Base-by-base conservation (phyloP, 352 stramenopile species). In the Phytophthora quininea region DNA sequence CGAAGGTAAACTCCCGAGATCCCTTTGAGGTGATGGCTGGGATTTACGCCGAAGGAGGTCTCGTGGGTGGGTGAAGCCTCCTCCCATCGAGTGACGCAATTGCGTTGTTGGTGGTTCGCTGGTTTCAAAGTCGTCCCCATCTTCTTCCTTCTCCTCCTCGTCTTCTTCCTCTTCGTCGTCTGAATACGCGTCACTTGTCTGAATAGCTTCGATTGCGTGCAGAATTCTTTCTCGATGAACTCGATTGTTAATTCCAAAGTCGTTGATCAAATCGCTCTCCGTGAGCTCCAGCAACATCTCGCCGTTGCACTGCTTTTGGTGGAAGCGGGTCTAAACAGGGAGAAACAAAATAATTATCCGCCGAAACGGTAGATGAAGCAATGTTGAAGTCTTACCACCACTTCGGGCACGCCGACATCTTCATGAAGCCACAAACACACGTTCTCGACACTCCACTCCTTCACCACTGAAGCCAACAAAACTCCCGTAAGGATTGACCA, bases 361-460 rank as follows among this genome's bases (percentile, higher is more conserved):
- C 19, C 19, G 19, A 24, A 24, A 56, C 14, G 7, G 47, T 31
- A n/a, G 6, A 55, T 15, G 31, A 11, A 24, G 27, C 19, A 54
- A 61, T 12, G 12, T 8, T 19, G 27, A n/a, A 61, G 47, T 33
- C 60, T 24, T 79, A 92, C 86, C 74, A 92, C 86, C 29, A 93
- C 78, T 46, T 92, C 79, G 2, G 76, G 76, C 0, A 92, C 81
- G 0, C 80, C 84, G 2, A 92, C 84, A 33, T 94, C 86, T 73
- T 94, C 84, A 45, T 89, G 73, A 3, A 94, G 75, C 86, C 86
- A 94, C 1, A 92, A 60, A 33, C 84, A 94, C 2, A 94, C 86
- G 49, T 91, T 91, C 33, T 92, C 86, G n/a, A 93, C 82, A 19
- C 69, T 92, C 86, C 86, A 94, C 37, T 92, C 82, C 1, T 78